Percentiles rank a stretch among this genome's conserved stretches.
Evolutionary conservation across 2,329 filamentous ascomycete species (phyloP).

Genomic region (Cercospora sp.): DNA sequence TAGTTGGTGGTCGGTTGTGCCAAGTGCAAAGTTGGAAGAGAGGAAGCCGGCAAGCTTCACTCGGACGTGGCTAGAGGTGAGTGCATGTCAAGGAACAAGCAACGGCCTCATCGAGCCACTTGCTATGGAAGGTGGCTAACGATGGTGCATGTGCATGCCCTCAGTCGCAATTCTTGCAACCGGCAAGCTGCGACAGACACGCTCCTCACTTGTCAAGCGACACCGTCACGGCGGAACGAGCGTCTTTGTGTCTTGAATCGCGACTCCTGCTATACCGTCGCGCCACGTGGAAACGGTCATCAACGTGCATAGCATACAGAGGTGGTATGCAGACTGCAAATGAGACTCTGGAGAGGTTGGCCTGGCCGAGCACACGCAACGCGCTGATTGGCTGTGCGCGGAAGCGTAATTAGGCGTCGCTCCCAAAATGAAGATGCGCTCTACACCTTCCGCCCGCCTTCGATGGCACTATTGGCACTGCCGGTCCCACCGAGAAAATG

Average conservation of each 20-base stretch:
- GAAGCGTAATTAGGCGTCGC: not conserved
- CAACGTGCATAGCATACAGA: not conserved
- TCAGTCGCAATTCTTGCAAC: not conserved
- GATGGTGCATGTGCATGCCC: not conserved
- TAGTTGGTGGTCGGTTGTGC: not conserved
- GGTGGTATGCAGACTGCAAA: not conserved
- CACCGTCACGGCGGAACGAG: not conserved
- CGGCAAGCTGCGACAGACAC: not conserved
- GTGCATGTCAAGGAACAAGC: not conserved
- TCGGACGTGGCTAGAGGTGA: not conserved
- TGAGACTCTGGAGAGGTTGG: not conserved
- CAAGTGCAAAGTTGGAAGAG: not conserved
- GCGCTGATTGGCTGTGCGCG: not conserved
- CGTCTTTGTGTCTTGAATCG: not conserved
- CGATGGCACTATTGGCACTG: not conserved
- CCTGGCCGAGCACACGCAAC: not conserved
- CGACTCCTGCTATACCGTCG: not conserved
- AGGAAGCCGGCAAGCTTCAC: not conserved
- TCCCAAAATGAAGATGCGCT: not conserved
- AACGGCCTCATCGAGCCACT: not conserved
- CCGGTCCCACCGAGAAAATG: not conserved
- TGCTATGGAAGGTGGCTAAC: not conserved
- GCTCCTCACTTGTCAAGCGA: not conserved
- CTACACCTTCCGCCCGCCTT: not conserved
- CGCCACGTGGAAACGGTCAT: not conserved